phyloP scores from a whole-genome alignment of 495 filamentous ascomycete genomes.

The Collariella sp. region DNA sequence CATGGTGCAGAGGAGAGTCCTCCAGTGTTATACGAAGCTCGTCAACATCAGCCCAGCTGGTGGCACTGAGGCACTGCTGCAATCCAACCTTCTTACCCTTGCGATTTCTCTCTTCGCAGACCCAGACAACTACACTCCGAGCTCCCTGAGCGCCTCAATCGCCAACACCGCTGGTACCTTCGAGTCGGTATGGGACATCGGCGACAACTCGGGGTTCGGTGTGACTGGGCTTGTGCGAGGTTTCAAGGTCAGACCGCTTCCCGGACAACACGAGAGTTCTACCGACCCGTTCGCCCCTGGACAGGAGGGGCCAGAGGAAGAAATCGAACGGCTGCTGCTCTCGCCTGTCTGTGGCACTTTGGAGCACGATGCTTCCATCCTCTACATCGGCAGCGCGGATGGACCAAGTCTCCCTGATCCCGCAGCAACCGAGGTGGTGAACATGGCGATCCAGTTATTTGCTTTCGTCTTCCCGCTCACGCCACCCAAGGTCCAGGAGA shows the following conservation, averaged over 20 bases:
- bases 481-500: slow-evolving; percentile 84
- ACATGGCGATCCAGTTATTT: slow-evolving; percentile 86
- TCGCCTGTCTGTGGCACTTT: slow-evolving; percentile 74
- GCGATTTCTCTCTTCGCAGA: slow-evolving; percentile 89
- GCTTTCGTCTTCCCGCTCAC: slow-evolving; percentile 83
- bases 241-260: slow-evolving; percentile 60
- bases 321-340: slow-evolving; percentile 58
- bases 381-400: slow-evolving; percentile 54
- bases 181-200: slow-evolving; percentile 89
- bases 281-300: slow-evolving; percentile 52
- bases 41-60: slow-evolving; percentile 75
- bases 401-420: slow-evolving; percentile 57
- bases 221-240: slow-evolving; percentile 77
- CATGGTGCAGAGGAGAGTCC: slow-evolving; percentile 86
- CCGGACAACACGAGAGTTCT: slow-evolving; percentile 57
- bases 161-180: slow-evolving; percentile 84
- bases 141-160: slow-evolving; percentile 83
- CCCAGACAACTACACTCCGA: slow-evolving; percentile 76
- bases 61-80: slow-evolving; percentile 73
- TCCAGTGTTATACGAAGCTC: slow-evolving; percentile 90
- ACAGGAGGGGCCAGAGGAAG: slow-evolving; percentile 54
- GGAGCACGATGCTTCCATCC: slow-evolving; percentile 80
- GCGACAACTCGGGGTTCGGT: slow-evolving; percentile 90
- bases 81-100: slow-evolving; percentile 88
- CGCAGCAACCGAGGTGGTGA: slow-evolving; percentile 85